Evolutionary conservation across 1,284 basidiomycete species (phyloP).

Genomic region (Cystobasidium pallidum): DNA sequence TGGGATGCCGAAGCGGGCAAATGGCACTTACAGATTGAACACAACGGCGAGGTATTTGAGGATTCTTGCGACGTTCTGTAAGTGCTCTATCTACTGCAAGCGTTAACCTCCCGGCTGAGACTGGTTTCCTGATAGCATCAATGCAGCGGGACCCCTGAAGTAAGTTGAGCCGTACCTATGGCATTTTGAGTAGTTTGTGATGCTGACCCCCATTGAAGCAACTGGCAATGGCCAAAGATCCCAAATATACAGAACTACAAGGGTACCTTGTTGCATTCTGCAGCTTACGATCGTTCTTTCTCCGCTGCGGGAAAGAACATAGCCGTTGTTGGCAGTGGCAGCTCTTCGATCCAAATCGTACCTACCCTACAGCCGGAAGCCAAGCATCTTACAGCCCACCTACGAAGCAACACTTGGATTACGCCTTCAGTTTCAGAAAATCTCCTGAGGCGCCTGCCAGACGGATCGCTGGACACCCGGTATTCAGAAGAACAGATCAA

Average conservation of each 20-base stretch:
- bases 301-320: slow-evolving; percentile 63
- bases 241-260: slow-evolving; percentile 61
- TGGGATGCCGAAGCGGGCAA: slow-evolving; percentile 50
- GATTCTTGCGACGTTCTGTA: slow-evolving; percentile 52
- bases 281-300: slow-evolving; percentile 65
- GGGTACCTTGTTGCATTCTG: slow-evolving; percentile 64
- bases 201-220: slow-evolving; percentile 40
- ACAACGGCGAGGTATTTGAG: slow-evolving; percentile 43
- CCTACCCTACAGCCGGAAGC: slow-evolving; percentile 52
- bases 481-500: slow-evolving; percentile 26
- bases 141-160: slow-evolving; percentile 48
- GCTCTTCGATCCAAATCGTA: slow-evolving; percentile 61
- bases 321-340: slow-evolving; percentile 69
- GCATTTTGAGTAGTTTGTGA: slow-evolving; percentile 27
- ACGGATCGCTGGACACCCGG: slow-evolving; percentile 21
- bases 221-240: slow-evolving; percentile 58
- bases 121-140: slow-evolving; percentile 42
- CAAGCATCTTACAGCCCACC: slow-evolving; percentile 50
- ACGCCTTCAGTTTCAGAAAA: slow-evolving; percentile 25
- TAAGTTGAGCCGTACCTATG: not conserved
- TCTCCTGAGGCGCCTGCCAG: slow-evolving; percentile 17
- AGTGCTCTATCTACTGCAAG: not conserved
- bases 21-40: slow-evolving; percentile 50
- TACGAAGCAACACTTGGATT: slow-evolving; percentile 52
- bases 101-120: not conserved